Evolutionary conservation across 1,284 basidiomycete genomes (phyloP).

Genomic region (Vanrija humicola): DNA sequence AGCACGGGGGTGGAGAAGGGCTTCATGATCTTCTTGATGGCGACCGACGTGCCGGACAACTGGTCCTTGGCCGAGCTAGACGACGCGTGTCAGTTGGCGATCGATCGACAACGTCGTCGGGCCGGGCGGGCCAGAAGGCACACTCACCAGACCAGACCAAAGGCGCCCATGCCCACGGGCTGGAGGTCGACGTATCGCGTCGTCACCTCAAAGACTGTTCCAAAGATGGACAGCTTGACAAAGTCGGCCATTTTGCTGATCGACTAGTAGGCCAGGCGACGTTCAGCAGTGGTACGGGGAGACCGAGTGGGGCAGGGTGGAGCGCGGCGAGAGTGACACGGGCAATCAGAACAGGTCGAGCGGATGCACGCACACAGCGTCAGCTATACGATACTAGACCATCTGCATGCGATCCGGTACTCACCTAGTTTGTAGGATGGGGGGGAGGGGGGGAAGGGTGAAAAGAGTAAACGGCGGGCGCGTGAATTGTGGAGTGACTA

Average conservation of each 20-base stretch:
- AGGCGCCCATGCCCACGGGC: conserved; percentile 99
- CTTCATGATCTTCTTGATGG: conserved; percentile 99
- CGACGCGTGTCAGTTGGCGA: not conserved
- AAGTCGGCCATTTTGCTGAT: conserved; percentile 58
- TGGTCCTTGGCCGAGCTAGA: conserved; percentile 93
- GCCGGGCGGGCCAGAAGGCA: not conserved
- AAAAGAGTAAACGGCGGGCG: no score
- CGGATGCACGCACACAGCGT: no score
- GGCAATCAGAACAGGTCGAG: no score
- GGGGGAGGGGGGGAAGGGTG: no score
- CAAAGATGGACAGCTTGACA: conserved; percentile 97
- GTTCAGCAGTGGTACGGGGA: not conserved
- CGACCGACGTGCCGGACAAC: conserved; percentile 87
- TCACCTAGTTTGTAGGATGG: no score
- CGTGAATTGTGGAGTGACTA: no score
- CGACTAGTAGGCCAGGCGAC: not conserved
- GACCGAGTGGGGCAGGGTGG: not conserved
- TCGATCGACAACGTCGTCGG: not conserved
- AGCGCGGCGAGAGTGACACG: not conserved
- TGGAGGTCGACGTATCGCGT: conserved; percentile 99
- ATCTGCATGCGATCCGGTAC: no score
- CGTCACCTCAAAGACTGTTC: conserved; percentile 79
- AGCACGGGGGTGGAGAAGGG: conserved; percentile 97
- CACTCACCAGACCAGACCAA: conserved; percentile 87
- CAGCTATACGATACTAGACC: no score